These are phyloP conservation scores for Rehmannia glutinosa DNA, from an alignment of 257 asterid species.

Conservation along the genomic window DNA sequence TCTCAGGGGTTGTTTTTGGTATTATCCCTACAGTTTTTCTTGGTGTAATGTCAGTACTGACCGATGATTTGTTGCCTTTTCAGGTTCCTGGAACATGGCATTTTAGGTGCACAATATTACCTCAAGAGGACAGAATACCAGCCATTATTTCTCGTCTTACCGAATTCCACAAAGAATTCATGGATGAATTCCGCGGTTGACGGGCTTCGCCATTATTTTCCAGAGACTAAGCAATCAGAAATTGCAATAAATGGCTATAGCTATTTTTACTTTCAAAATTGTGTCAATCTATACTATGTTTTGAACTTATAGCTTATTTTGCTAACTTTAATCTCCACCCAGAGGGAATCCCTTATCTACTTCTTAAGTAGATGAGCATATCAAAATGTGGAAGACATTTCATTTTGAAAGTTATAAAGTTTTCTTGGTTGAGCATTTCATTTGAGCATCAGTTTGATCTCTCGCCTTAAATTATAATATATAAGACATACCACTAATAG, in stretches of 20 bases:
- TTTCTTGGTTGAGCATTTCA: background rate
- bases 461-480: too few species aligned
- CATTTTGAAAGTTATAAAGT: too few species aligned
- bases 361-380: background rate
- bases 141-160: slow-evolving; percentile 73
- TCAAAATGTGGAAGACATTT: background rate
- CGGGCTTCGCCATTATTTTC: background rate
- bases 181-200: slow-evolving; percentile 72
- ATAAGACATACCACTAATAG: too few species aligned
- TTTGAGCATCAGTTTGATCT: background rate
- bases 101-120: slow-evolving; percentile 89
- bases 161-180: slow-evolving; percentile 67
- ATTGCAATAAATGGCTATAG: background rate
- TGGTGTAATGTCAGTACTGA: background rate
- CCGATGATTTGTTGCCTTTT: background rate
- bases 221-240: background rate
- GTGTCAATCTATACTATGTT: background rate
- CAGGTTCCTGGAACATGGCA: slow-evolving; percentile 95
- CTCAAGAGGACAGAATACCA: slow-evolving; percentile 87
- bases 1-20: too few species aligned
- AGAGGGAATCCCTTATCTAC: background rate
- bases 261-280: background rate
- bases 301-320: background rate
- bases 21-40: too few species aligned
- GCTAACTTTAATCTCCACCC: background rate